phyloP scores from a whole-genome alignment of 2,329 filamentous ascomycete species.

The Pseudogymnoascus sp. region DNA sequence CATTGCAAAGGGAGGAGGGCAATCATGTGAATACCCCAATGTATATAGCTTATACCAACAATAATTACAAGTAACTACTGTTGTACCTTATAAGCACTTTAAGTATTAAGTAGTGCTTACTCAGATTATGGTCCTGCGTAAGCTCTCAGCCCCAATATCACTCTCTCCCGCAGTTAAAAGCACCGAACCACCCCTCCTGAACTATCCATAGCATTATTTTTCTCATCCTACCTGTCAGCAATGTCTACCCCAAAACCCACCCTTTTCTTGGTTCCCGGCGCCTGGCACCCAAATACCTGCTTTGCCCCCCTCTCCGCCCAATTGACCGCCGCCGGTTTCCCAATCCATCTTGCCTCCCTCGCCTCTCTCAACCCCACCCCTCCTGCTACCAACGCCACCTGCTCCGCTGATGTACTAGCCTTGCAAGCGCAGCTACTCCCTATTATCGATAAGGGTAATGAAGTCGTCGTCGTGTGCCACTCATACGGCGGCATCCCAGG shows the following conservation, averaged over 20 bases:
- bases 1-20: not conserved
- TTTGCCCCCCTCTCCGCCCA: not conserved
- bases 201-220: not conserved
- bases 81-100: not conserved
- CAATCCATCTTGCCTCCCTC: not conserved
- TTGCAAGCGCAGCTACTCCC: not conserved
- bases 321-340: not conserved
- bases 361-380: slow-evolving; percentile 6
- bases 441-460: slow-evolving; percentile 25
- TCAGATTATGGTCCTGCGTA: not conserved
- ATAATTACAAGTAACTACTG: not conserved
- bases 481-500: slow-evolving; percentile 33
- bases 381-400: not conserved
- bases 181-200: not conserved
- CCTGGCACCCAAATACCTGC: slow-evolving; percentile 34
- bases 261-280: slow-evolving; percentile 39
- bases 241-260: slow-evolving; percentile 22
- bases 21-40: not conserved
- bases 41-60: not conserved
- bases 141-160: not conserved
- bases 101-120: not conserved
- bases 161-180: not conserved
- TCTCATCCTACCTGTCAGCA: not conserved
- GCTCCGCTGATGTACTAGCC: slow-evolving; percentile 1
- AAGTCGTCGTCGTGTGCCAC: slow-evolving; percentile 32